phyloP scores from a whole-genome alignment of 441 rosid genomes.

The Geranium incanum region DNA sequence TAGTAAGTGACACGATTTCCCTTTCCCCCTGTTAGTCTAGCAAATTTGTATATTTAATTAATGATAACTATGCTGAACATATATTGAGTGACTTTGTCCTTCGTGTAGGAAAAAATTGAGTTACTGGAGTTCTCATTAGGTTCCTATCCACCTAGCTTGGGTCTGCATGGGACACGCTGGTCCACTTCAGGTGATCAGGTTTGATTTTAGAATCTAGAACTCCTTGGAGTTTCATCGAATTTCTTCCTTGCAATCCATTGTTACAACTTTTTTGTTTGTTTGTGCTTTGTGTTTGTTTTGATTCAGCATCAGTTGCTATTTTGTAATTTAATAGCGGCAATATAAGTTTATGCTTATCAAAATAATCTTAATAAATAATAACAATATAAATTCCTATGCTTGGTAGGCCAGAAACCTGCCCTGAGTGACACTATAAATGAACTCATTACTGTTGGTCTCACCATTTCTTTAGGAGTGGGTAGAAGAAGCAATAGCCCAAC shows the following conservation, averaged over 20 bases:
- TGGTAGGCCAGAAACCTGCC: background rate
- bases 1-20: conserved; percentile 43
- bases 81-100: conserved; percentile 14
- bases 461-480: background rate
- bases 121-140: conserved; percentile 81
- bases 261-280: background rate
- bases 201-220: conserved; percentile 15
- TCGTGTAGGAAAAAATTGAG: conserved; percentile 67
- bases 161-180: conserved; percentile 79
- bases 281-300: background rate
- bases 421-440: background rate
- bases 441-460: background rate
- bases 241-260: background rate
- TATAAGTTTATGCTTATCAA: background rate
- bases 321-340: background rate
- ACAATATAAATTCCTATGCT: background rate
- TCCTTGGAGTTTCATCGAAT: background rate
- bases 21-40: conserved; percentile 2
- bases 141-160: conserved; percentile 63
- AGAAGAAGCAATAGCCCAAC: background rate
- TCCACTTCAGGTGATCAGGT: conserved; percentile 81
- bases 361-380: too few species aligned
- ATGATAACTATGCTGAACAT: background rate
- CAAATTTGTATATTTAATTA: conserved; percentile 1
- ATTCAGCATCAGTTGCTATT: background rate